Conservation (phyloP, 371 early-diverging fungal genomes). For the Chytridium lagenaria region DNA sequence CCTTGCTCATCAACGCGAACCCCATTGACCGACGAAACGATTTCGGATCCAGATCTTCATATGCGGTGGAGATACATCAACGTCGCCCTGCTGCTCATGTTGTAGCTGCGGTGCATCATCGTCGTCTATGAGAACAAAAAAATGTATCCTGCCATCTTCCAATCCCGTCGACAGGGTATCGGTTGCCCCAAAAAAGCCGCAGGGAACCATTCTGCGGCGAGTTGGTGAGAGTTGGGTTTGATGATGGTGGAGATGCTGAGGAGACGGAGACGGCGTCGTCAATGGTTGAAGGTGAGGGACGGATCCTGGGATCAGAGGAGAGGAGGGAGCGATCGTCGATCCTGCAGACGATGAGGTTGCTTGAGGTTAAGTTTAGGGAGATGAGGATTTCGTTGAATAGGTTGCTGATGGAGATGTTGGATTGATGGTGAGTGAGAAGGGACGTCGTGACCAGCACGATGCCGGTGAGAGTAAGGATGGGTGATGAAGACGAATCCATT, state of each 20-base stretch:
- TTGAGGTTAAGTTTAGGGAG: neutral
- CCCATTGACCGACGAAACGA: too few relatives aligned
- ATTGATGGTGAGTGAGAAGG: neutral
- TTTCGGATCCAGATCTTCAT: neutral
- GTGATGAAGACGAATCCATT: too few relatives aligned
- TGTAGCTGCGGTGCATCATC: neutral
- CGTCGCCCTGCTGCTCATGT: neutral
- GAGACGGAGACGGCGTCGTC: neutral
- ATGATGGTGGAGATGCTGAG: neutral
- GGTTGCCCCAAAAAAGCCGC: neutral
- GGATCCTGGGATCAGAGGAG: neutral
- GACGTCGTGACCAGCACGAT: neutral
- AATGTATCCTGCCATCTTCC: neutral
- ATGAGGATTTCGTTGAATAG: neutral
- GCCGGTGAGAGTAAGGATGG: neutral
- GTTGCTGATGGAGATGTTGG: neutral
- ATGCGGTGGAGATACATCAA: neutral
- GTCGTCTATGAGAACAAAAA: neutral
- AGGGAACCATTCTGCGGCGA: neutral
- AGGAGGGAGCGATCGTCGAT: neutral
- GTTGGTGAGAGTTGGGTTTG: neutral
- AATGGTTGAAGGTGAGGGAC: neutral
- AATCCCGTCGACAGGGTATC: neutral
- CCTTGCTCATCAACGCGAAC: too few relatives aligned
- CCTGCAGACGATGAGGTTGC: neutral